phyloP scores from a whole-genome alignment of 345 rosid genomes.

The Lagerstroemia speciosa region DNA sequence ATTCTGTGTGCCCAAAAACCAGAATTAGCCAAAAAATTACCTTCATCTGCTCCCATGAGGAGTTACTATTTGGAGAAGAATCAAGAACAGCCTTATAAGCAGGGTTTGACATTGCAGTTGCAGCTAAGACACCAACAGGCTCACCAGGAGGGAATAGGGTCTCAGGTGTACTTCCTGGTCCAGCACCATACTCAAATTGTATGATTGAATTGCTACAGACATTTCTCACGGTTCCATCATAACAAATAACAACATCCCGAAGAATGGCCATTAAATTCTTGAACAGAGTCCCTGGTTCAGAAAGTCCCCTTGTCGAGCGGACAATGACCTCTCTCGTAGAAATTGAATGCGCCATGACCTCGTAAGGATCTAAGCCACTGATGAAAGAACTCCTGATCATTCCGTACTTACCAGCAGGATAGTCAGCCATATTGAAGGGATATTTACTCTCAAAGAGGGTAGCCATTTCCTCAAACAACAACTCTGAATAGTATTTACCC shows the following conservation, averaged over 20 bases:
- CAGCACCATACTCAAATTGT: slow-evolving; percentile 67
- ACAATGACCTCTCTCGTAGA: slow-evolving; percentile 78
- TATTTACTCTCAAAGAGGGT: slow-evolving; percentile 47
- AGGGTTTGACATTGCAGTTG: slow-evolving; percentile 96
- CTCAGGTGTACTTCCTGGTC: slow-evolving; percentile 35
- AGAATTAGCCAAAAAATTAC: slow-evolving; percentile 24
- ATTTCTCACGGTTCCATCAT: slow-evolving; percentile 92
- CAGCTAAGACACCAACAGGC: slow-evolving; percentile 96
- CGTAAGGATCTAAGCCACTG: slow-evolving; percentile 86
- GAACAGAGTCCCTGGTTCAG: slow-evolving; percentile 94
- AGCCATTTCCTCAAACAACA: slow-evolving; percentile 68
- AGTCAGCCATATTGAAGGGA: slow-evolving; percentile 30
- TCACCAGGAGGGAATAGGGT: slow-evolving; percentile 76
- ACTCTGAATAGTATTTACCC: slow-evolving; percentile 73
- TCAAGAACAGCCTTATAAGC: slow-evolving; percentile 98
- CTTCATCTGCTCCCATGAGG: slow-evolving; percentile 98
- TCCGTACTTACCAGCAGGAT: slow-evolving; percentile 70
- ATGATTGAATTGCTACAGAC: slow-evolving; percentile 72
- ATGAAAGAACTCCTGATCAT: slow-evolving; percentile 64
- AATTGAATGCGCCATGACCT: slow-evolving; percentile 80
- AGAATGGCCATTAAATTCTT: slow-evolving; percentile 96
- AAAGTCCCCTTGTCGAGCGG: slow-evolving; percentile 79
- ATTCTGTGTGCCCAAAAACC: neutral
- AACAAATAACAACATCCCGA: slow-evolving; percentile 74
- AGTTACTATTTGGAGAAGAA: slow-evolving; percentile 78